A percentile compares a stretch with the other conserved stretches of the same genome.
Conservation (phyloP, 1,284 basidiomycete genomes). For the Boletus mariae region DNA sequence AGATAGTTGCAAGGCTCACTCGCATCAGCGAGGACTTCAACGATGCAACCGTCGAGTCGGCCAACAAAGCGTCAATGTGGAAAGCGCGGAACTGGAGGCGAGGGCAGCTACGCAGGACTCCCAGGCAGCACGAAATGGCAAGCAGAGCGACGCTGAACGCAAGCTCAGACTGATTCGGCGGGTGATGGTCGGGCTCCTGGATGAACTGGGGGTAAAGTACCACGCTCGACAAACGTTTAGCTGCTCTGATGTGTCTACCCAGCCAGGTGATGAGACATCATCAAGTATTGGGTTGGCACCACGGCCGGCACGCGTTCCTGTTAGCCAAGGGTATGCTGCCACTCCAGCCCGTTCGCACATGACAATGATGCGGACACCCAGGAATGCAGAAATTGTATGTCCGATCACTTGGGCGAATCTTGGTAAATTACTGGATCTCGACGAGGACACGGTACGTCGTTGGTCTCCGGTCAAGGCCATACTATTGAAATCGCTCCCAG, state of each 20-base stretch:
- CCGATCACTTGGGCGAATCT: constrained; percentile 27
- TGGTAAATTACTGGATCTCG: constrained; percentile 14
- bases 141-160: constrained; percentile 30
- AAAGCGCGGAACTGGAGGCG: constrained; percentile 34
- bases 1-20: constrained; percentile 22
- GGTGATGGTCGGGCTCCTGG: constrained; percentile 39
- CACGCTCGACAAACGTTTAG: neutral
- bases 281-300: constrained; percentile 13
- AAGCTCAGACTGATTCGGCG: constrained; percentile 38
- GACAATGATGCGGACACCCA: constrained; percentile 25
- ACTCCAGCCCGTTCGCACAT: constrained; percentile 18
- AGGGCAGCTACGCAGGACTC: constrained; percentile 2
- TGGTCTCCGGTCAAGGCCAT: neutral
- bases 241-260: constrained; percentile 5
- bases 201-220: constrained; percentile 37
- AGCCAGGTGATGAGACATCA: constrained; percentile 23
- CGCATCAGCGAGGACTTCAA: constrained; percentile 34
- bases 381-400: constrained; percentile 29
- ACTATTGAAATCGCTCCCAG: constrained; percentile 13
- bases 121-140: constrained; percentile 10
- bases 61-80: constrained; percentile 25
- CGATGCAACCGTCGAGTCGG: constrained; percentile 26
- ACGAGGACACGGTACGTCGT: constrained; percentile 29
- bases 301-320: constrained; percentile 1
- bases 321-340: constrained; percentile 1